Evolutionary conservation across 2,329 filamentous ascomycete genomes (phyloP).

Genomic region (Canariomyces notabilis): DNA sequence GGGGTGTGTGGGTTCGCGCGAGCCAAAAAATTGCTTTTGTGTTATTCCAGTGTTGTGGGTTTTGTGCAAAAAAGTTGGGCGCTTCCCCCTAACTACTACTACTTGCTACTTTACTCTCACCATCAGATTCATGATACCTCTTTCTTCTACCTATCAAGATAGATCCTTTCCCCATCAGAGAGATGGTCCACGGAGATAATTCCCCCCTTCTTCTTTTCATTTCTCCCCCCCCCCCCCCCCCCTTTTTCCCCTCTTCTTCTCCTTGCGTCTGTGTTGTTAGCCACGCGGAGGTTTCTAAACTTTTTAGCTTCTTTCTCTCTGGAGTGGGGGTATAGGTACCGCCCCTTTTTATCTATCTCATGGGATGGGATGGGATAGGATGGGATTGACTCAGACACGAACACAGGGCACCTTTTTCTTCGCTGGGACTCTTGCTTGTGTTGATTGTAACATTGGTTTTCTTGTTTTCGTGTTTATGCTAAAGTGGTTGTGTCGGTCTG

Average conservation of each 20-base stretch:
- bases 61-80: conserved; percentile 17
- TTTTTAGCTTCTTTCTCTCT: not conserved
- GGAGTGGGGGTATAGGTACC: too few relatives aligned
- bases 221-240: not conserved
- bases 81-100: conserved; percentile 13
- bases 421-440: not conserved
- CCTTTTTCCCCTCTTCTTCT: not conserved
- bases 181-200: not conserved
- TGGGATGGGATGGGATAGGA: too few relatives aligned
- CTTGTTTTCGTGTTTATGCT: not conserved
- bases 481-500: not conserved
- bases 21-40: conserved; percentile 41
- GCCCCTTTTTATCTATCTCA: too few relatives aligned
- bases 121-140: not conserved
- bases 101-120: too few relatives aligned
- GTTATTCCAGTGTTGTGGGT: conserved; percentile 12
- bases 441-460: not conserved
- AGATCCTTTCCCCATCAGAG: not conserved
- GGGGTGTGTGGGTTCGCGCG: conserved; percentile 29
- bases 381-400: not conserved
- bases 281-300: too few relatives aligned
- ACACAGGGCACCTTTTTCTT: not conserved
- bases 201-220: not conserved
- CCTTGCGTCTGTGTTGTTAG: too few relatives aligned
- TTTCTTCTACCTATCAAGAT: conserved; percentile 4